Percentiles rank a stretch among this genome's conserved stretches.
phyloP scores from a whole-genome alignment of 345 rosid genomes.

The Gossypium australe region DNA sequence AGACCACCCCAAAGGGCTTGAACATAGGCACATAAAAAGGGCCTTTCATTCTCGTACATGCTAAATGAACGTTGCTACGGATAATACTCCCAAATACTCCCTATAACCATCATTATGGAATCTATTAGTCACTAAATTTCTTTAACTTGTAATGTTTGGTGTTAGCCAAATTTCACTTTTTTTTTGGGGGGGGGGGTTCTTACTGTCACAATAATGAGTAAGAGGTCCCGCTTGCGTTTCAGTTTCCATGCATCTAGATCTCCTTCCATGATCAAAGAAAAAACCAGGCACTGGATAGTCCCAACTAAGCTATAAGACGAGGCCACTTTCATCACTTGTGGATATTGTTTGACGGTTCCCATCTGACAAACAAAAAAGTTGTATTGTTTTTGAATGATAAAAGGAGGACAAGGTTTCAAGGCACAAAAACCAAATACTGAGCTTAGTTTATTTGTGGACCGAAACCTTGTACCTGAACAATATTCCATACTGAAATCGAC shows the following conservation, averaged over 20 bases:
- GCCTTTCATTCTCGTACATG: conserved; percentile 48
- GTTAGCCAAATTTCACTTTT: neutral
- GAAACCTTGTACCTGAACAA: conserved; percentile 46
- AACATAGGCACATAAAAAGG: conserved; percentile 63
- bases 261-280: conserved; percentile 54
- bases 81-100: conserved; percentile 54
- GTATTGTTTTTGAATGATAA: neutral
- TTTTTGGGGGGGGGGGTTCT: conserved; percentile 1
- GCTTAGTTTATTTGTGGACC: no score
- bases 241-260: conserved; percentile 66
- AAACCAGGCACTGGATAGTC: conserved; percentile 50
- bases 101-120: conserved; percentile 17
- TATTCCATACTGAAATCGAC: conserved; percentile 55
- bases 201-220: conserved; percentile 59
- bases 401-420: neutral
- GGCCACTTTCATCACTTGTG: conserved; percentile 66
- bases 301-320: conserved; percentile 66
- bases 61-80: conserved; percentile 54
- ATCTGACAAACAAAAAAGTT: conserved; percentile 25
- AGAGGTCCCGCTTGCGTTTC: conserved; percentile 44
- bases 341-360: conserved; percentile 48
- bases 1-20: conserved; percentile 68
- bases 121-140: neutral
- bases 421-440: neutral
- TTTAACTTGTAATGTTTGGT: neutral